Evolutionary conservation across 441 rosid species (phyloP).

Genomic region (Gossypium trilobum): DNA sequence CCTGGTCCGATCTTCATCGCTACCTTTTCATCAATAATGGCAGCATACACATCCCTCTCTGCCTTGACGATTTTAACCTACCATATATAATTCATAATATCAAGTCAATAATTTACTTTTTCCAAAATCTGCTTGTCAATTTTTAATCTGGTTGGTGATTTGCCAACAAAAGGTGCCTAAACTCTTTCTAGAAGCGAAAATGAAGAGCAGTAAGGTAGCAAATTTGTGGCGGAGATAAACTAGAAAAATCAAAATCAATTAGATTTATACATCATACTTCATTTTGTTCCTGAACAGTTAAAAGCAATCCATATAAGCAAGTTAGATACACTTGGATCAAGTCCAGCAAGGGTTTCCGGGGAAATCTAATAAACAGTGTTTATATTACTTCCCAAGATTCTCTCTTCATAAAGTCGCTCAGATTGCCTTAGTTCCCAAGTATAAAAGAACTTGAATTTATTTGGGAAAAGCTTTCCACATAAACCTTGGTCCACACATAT

Average conservation of each 20-base stretch:
- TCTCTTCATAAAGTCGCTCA: not conserved
- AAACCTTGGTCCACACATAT: not conserved
- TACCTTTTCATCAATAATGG: slow-evolving; percentile 60
- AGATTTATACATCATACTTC: not conserved
- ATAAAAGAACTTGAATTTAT: not conserved
- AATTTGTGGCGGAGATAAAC: not conserved
- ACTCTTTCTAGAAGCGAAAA: not conserved
- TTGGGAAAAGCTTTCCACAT: not conserved
- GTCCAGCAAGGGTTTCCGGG: not conserved
- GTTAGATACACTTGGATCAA: not conserved
- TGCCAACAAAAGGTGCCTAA: not conserved
- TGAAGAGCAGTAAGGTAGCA: not conserved
- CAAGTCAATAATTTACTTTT: slow-evolving; percentile 6
- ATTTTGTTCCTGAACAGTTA: not conserved
- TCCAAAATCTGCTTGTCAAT: not conserved
- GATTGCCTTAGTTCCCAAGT: not conserved
- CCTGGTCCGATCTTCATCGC: slow-evolving; percentile 92
- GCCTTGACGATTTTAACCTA: slow-evolving; percentile 64
- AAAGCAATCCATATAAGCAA: not conserved
- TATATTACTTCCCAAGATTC: not conserved
- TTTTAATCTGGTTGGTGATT: not conserved
- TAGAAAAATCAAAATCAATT: not conserved
- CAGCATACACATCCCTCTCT: slow-evolving; percentile 77
- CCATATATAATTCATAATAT: not conserved
- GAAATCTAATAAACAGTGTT: not conserved